These are phyloP conservation scores for Begonia fuchsioides DNA, from an alignment of 306 rosid genomes.

Conservation along the genomic window DNA sequence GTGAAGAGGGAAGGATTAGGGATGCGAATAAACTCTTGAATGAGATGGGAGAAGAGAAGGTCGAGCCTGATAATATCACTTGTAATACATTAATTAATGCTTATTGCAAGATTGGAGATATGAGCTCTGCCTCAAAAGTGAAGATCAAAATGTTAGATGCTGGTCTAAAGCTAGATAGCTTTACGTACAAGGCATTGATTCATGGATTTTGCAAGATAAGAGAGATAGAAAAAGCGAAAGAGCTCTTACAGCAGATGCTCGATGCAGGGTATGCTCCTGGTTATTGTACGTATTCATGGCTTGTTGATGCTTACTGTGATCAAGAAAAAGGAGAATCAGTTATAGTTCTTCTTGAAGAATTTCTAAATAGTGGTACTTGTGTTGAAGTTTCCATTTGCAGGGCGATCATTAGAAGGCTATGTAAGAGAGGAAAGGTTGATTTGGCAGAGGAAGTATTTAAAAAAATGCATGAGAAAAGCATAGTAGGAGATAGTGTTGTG, in stretches of 20 bases:
- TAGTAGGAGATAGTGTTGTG: conserved; percentile 50
- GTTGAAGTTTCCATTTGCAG: conserved; percentile 60
- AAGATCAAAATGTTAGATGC: conserved; percentile 63
- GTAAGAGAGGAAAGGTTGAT: conserved; percentile 44
- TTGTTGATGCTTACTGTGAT: conserved; percentile 52
- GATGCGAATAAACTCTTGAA: conserved; percentile 66
- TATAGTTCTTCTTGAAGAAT: conserved; percentile 43
- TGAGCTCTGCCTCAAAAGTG: conserved; percentile 63
- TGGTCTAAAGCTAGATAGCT: conserved; percentile 57
- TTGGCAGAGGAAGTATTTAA: conserved; percentile 42
- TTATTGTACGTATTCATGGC: conserved; percentile 64
- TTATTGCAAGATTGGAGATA: conserved; percentile 68
- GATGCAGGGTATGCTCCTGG: conserved; percentile 50
- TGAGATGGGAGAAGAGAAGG: conserved; percentile 65
- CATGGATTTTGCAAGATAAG: conserved; percentile 58
- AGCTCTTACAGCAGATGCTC: conserved; percentile 49
- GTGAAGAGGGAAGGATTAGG: conserved; percentile 67
- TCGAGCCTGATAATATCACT: conserved; percentile 69
- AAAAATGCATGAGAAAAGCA: conserved; percentile 40
- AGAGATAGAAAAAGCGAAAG: conserved; percentile 50
- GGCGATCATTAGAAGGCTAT: conserved; percentile 66
- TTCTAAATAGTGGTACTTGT: conserved; percentile 35
- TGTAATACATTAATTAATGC: conserved; percentile 87
- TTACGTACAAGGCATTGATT: conserved; percentile 67
- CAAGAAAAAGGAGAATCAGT: conserved; percentile 41